Base-by-base conservation (phyloP, 192 early-diverging fungal species). In the Podila horticola region DNA sequence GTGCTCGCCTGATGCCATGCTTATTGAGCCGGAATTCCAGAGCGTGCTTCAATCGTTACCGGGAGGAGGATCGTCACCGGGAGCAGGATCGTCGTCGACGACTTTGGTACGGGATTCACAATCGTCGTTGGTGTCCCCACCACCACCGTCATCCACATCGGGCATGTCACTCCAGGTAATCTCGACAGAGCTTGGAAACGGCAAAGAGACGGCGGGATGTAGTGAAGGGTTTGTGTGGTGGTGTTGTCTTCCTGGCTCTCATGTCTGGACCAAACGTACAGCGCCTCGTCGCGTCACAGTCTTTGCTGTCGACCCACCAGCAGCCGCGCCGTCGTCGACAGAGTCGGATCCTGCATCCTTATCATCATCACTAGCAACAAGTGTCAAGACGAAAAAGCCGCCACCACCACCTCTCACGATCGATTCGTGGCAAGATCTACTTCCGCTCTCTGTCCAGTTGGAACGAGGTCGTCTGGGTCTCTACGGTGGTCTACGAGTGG, bases 171-270 rank as follows among this genome's bases (percentile, higher is more conserved):
- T 81, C 5, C 73, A 52, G 24, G 71, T 73, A 60, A 24, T 73
- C 6, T 30, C 55, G 13, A 30, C 17, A 4, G 67, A 73, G 11
- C 1, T 55, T 34, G 62, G 71, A 3, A 52, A 60, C n/a, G 66
- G 66, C 2, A 64, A 64, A 13, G 77, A 81, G 49, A 20, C 12
- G 0, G 62, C 63, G 7, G 77, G 77, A 1, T 81, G 77, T 31
- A 34, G 55, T 6, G 77, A 81, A 61, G 77, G 77, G 0, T 55
- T 22, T 8, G 63, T 81, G 3, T 81, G 77, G 77, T 81, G 77
- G 77, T 64, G 51, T 17, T 81, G 77, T 57, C 66, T 68, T 9
- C 77, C 77, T 3, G 59, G 33, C 12, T 69, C 41, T 10, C 60
- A 69, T 55, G 71, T 81, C 15, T 81, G 77, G 77, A 81, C 77